These are phyloP conservation scores for Casuarina equisetifolia DNA, from an alignment of 306 rosid genomes.

Conservation along the genomic window DNA sequence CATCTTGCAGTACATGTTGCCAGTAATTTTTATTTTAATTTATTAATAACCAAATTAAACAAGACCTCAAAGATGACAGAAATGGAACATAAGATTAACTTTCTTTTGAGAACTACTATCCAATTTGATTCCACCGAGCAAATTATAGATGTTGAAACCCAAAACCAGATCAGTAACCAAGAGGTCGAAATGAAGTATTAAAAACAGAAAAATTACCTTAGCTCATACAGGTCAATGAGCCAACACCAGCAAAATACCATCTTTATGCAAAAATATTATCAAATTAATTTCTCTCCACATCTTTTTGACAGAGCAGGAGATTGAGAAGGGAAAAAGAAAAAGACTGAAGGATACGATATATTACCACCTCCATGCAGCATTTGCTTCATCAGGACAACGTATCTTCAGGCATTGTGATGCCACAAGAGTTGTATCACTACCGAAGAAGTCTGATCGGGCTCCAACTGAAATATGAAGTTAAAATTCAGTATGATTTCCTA, in stretches of 20 bases:
- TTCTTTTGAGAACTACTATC: neutral
- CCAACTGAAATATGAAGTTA: conserved; percentile 27
- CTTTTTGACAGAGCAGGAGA: neutral
- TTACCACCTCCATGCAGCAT: conserved; percentile 94
- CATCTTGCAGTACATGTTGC: no score
- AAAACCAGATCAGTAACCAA: neutral
- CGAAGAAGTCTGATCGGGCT: conserved; percentile 40
- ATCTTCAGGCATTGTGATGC: conserved; percentile 52
- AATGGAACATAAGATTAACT: neutral
- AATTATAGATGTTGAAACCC: neutral
- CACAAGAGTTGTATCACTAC: conserved; percentile 34
- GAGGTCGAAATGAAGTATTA: neutral
- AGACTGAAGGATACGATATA: conserved; percentile 9
- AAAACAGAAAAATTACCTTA: neutral
- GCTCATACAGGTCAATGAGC: neutral
- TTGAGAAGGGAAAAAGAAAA: neutral
- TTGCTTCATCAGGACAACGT: conserved; percentile 74
- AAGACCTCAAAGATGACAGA: neutral
- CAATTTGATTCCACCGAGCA: neutral
- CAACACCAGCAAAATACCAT: neutral
- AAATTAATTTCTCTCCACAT: neutral
- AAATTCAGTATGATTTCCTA: conserved; percentile 13
- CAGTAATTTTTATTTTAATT: neutral
- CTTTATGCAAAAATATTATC: neutral
- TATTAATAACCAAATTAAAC: neutral